These are phyloP conservation scores for Gonapodya sp. DNA, from an alignment of 192 early-diverging fungal genomes.

Conservation along the genomic window DNA sequence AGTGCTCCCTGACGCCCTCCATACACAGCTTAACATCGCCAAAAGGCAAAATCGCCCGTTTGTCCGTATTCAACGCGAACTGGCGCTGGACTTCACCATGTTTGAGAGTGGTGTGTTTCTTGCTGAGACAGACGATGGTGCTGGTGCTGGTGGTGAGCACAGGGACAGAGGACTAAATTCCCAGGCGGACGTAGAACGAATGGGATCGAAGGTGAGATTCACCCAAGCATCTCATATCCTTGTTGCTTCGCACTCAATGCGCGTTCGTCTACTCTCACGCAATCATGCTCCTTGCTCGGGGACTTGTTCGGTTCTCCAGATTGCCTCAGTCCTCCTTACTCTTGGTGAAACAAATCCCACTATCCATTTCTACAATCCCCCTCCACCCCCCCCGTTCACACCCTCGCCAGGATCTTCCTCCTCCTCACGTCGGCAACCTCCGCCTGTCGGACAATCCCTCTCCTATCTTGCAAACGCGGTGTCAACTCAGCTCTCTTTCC, in stretches of 20 bases:
- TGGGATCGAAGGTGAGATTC: neutral
- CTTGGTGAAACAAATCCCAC: neutral
- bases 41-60: neutral
- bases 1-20: neutral
- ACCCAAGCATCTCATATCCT: neutral
- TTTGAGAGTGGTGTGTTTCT: neutral
- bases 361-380: neutral
- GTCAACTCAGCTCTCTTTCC: constrained; percentile 62
- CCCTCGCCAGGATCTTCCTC: constrained; percentile 52
- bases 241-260: neutral
- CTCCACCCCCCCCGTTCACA: neutral
- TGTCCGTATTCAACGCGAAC: neutral
- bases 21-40: neutral
- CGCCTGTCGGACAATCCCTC: neutral
- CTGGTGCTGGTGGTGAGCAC: neutral
- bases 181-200: neutral
- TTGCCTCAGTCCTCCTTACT: neutral
- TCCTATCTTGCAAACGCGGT: neutral
- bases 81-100: neutral
- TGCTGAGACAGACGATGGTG: neutral
- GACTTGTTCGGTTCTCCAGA: neutral
- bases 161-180: neutral
- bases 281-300: too few relatives aligned
- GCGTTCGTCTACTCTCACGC: neutral
- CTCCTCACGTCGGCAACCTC: constrained; percentile 45